A percentile compares a stretch with the other conserved stretches of the same genome.
These are phyloP conservation scores for Apiospora kogelbergensis DNA, from an alignment of 2,329 filamentous ascomycete genomes.

Conservation along the genomic window DNA sequence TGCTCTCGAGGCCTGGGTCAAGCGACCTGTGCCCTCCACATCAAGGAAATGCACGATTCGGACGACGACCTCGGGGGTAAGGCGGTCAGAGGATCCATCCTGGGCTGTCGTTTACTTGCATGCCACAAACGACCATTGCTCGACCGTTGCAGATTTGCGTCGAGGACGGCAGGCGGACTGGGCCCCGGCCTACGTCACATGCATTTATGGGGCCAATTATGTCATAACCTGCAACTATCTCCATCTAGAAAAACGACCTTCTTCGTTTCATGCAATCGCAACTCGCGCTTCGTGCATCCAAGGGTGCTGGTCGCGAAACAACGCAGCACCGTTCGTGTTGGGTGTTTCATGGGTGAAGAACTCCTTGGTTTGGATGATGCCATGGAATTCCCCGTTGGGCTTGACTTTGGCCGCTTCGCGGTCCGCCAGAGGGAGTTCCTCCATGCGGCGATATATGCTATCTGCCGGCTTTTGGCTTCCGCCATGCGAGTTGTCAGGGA, in stretches of 20 bases:
- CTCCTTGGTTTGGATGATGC: background rate
- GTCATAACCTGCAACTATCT: background rate
- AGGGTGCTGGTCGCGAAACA: background rate
- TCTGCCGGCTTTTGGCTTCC: background rate
- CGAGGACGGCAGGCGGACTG: too few relatives aligned
- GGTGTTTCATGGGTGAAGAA: background rate
- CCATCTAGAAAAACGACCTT: too few relatives aligned
- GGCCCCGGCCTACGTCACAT: background rate
- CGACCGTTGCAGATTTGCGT: background rate
- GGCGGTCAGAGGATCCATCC: conserved; percentile 17
- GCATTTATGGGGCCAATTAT: conserved; percentile 5
- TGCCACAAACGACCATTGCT: background rate
- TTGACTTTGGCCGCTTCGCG: background rate
- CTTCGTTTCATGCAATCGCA: too few relatives aligned
- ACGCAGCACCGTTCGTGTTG: background rate
- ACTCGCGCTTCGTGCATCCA: background rate
- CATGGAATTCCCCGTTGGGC: background rate
- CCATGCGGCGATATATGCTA: background rate
- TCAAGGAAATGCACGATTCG: conserved; percentile 21
- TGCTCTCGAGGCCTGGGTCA: conserved; percentile 16
- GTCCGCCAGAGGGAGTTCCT: background rate
- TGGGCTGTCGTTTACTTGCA: background rate
- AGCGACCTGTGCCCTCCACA: conserved; percentile 14
- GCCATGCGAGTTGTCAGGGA: background rate
- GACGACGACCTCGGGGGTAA: conserved; percentile 24